Evolutionary conservation across 306 rosid species (phyloP).

Genomic region (Sesbania bispinosa): DNA sequence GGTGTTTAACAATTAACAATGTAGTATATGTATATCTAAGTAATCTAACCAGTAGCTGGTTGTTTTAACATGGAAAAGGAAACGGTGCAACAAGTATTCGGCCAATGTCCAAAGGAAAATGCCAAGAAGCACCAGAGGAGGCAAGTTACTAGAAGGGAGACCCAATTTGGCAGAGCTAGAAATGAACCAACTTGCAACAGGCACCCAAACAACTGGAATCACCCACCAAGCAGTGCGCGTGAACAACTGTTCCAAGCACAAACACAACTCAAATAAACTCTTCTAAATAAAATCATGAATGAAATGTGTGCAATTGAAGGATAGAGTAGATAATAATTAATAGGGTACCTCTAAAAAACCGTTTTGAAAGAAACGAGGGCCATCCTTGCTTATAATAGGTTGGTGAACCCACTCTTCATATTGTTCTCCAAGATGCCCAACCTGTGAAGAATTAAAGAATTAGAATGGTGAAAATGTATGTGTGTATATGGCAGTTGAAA

Average conservation of each 20-base stretch:
- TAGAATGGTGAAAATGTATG: no score
- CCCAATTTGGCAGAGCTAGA: conserved; percentile 52
- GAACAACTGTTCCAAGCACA: conserved; percentile 49
- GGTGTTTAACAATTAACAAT: not conserved
- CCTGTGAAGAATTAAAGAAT: no score
- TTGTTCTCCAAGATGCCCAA: conserved; percentile 88
- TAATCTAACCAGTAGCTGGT: conserved; percentile 68
- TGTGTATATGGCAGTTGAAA: no score
- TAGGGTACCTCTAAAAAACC: conserved; percentile 66
- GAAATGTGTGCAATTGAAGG: no score
- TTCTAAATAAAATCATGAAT: no score
- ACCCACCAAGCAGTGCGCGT: conserved; percentile 91
- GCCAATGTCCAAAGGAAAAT: conserved; percentile 70
- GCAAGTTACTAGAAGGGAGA: conserved; percentile 29
- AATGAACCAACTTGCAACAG: conserved; percentile 56
- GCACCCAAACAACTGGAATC: conserved; percentile 81
- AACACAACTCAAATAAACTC: no score
- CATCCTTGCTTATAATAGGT: conserved; percentile 72
- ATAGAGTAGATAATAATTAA: no score
- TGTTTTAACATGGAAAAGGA: conserved; percentile 80
- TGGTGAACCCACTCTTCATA: conserved; percentile 96
- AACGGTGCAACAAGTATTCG: conserved; percentile 87
- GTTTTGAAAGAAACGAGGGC: conserved; percentile 80
- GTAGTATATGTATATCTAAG: not conserved
- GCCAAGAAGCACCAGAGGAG: conserved; percentile 45